Evolutionary conservation across 2,329 filamentous ascomycete species (phyloP).

Genomic region (Cordyceps pruinosa): DNA sequence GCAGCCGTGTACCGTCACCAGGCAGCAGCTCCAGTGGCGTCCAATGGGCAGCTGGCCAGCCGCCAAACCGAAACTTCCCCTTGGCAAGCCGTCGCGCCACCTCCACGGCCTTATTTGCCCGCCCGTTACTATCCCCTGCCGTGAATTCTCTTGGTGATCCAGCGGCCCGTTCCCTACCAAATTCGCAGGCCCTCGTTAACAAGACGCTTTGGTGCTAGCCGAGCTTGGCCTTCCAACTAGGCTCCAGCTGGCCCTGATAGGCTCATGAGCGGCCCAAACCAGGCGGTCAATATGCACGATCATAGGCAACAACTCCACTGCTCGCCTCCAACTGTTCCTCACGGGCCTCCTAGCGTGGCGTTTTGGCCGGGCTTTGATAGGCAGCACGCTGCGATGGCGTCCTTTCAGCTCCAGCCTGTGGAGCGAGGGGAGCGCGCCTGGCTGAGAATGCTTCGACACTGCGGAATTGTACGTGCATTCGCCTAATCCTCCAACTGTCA

Average conservation of each 20-base stretch:
- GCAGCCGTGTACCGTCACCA: neutral
- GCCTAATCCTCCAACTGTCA: neutral
- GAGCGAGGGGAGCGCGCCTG: neutral
- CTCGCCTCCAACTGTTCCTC: neutral
- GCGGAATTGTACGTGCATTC: neutral
- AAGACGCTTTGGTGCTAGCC: neutral
- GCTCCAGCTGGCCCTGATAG: constrained; percentile 2
- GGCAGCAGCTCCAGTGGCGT: neutral
- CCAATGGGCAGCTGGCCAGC: neutral
- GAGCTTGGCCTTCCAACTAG: neutral
- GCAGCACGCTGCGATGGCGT: constrained; percentile 4
- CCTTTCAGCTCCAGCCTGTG: constrained; percentile 5
- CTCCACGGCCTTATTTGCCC: neutral
- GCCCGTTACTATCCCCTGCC: neutral
- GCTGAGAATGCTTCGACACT: neutral
- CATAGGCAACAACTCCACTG: constrained; percentile 11
- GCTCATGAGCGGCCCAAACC: neutral
- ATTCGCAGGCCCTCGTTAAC: neutral
- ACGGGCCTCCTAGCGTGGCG: neutral
- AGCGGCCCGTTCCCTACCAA: neutral
- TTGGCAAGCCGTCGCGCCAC: neutral
- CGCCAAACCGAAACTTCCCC: neutral
- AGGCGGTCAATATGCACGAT: neutral
- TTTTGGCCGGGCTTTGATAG: neutral
- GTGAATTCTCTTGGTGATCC: constrained; percentile 22